Conservation (phyloP, 345 rosid species). For the Euphorbia tirucalli region DNA sequence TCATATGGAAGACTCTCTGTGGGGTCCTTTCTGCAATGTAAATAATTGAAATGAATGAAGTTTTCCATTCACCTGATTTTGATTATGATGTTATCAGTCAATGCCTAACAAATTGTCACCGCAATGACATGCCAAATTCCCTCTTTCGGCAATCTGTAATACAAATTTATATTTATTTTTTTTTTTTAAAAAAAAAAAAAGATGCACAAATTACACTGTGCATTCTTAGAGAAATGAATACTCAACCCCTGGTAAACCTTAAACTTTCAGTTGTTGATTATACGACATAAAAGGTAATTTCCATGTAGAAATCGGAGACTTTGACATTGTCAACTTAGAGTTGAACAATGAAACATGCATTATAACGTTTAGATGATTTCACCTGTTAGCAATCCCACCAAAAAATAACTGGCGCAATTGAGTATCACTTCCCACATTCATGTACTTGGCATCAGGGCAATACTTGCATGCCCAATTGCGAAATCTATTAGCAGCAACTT, state of each 20-base stretch:
- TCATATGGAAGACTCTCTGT: slow-evolving; percentile 43
- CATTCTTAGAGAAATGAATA: neutral
- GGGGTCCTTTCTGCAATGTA: slow-evolving; percentile 45
- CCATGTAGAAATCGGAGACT: slow-evolving; percentile 7
- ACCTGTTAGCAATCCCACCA: slow-evolving; percentile 79
- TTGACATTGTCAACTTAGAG: neutral
- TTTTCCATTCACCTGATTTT: slow-evolving; percentile 7
- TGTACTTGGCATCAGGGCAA: slow-evolving; percentile 78
- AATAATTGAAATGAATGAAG: slow-evolving; percentile 5
- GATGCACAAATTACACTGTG: neutral
- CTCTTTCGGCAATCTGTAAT: neutral
- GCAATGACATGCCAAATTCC: neutral
- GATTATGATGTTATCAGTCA: neutral
- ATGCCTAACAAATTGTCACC: neutral
- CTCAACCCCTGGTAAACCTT: neutral
- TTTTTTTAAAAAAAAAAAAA: slow-evolving; percentile 1
- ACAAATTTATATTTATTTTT: neutral
- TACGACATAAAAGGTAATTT: neutral
- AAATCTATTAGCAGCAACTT: slow-evolving; percentile 62
- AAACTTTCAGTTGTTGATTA: neutral
- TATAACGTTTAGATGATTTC: neutral
- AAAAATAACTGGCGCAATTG: slow-evolving; percentile 84
- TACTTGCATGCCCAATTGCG: slow-evolving; percentile 84
- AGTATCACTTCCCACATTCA: slow-evolving; percentile 93
- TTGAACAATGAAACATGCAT: neutral